A percentile compares a stretch with the other conserved stretches of the same genome.
phyloP scores from a whole-genome alignment of 2,329 filamentous ascomycete genomes.

The Pleomassaria siparia region DNA sequence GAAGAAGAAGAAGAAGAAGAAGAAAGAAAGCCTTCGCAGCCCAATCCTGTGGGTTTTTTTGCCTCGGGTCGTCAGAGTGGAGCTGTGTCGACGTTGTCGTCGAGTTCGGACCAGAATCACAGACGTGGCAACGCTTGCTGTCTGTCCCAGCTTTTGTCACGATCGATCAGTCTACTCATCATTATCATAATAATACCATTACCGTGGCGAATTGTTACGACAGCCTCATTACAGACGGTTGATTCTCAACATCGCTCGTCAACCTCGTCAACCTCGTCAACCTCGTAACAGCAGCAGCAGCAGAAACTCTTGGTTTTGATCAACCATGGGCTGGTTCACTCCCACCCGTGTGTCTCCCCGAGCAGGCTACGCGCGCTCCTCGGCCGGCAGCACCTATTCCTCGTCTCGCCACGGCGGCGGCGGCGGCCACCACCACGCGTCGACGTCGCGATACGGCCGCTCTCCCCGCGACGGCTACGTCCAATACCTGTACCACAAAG shows the following conservation, averaged over 20 bases:
- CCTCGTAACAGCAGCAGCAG: not conserved
- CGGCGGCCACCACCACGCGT: slow-evolving; percentile 48
- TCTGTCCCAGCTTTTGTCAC: not conserved
- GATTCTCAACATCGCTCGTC: not conserved
- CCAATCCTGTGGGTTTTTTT: not conserved
- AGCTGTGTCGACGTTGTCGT: not conserved
- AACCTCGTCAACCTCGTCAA: not conserved
- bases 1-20: not conserved
- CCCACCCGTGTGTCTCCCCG: slow-evolving; percentile 30
- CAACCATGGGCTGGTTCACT: slow-evolving; percentile 41
- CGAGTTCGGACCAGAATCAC: not conserved
- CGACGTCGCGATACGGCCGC: slow-evolving; percentile 75
- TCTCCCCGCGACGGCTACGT: slow-evolving; percentile 77
- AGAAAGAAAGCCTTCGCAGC: not conserved
- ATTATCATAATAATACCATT: no score
- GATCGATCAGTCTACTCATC: not conserved
- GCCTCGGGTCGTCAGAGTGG: not conserved
- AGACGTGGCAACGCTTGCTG: not conserved
- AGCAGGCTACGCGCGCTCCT: slow-evolving; percentile 33
- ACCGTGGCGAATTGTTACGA: no score
- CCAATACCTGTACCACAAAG: slow-evolving; percentile 69
- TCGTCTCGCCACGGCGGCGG: slow-evolving; percentile 20
- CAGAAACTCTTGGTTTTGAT: slow-evolving; percentile 1
- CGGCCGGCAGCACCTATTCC: slow-evolving; percentile 28
- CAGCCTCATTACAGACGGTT: no score